A percentile compares a stretch with the other conserved stretches of the same genome.
Conservation (phyloP, 495 filamentous ascomycete genomes). For the Rusavskia elegans region DNA sequence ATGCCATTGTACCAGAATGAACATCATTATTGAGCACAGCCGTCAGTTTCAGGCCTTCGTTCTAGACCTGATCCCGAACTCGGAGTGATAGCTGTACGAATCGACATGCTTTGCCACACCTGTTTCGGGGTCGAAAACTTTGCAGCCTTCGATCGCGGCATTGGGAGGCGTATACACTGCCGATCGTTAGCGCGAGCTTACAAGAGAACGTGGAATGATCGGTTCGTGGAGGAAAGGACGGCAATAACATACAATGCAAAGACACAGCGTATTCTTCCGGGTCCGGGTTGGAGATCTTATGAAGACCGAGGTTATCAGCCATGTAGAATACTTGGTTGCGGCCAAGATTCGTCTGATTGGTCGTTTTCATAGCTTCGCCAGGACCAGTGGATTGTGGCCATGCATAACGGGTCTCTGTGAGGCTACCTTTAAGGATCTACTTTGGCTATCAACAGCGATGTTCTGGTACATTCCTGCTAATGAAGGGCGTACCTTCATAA, state of each 20-base stretch:
- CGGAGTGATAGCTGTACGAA: conserved; percentile 45
- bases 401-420: conserved; percentile 66
- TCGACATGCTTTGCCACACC: conserved; percentile 55
- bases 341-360: conserved; percentile 29
- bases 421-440: conserved; percentile 50
- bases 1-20: too few relatives aligned
- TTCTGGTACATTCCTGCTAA: too few relatives aligned
- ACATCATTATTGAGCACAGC: too few relatives aligned
- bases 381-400: conserved; percentile 34
- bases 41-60: background rate
- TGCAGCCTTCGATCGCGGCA: conserved; percentile 56
- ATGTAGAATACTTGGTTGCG: conserved; percentile 68
- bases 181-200: conserved; percentile 10
- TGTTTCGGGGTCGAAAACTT: conserved; percentile 54
- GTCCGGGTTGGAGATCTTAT: conserved; percentile 61
- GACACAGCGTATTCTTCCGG: conserved; percentile 61
- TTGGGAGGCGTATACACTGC: conserved; percentile 84
- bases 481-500: conserved; percentile 35
- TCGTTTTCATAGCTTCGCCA: conserved; percentile 15
- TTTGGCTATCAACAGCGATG: too few relatives aligned
- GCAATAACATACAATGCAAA: conserved; percentile 51
- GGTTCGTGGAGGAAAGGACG: background rate
- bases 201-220: background rate
- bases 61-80: conserved; percentile 13
- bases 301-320: conserved; percentile 68